A percentile compares a stretch with the other conserved stretches of the same genome.
These are phyloP conservation scores for Skeletonema grethae DNA, from an alignment of 108 stramenopile species.

Conservation along the genomic window DNA sequence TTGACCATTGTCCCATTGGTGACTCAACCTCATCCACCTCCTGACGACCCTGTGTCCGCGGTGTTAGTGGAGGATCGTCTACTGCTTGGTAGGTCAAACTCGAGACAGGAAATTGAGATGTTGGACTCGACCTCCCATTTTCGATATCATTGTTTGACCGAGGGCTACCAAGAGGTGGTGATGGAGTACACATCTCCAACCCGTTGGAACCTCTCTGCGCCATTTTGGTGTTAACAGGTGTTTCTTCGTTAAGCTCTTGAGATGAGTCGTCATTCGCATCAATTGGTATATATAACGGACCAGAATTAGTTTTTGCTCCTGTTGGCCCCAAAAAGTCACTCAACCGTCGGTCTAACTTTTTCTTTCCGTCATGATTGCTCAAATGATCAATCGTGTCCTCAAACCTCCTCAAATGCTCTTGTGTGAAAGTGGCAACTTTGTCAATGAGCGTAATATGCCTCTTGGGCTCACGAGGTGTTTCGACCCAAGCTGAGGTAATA, in stretches of 20 bases:
- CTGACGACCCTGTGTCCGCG: neutral
- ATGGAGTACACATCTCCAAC: conserved; percentile 23
- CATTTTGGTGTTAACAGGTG: conserved; percentile 8
- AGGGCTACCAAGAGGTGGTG: conserved; percentile 38
- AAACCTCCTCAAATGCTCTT: conserved; percentile 55
- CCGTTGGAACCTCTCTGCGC: conserved; percentile 14
- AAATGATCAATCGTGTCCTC: conserved; percentile 54
- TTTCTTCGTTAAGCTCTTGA: conserved; percentile 25
- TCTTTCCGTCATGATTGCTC: conserved; percentile 41
- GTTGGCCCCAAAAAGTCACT: conserved; percentile 36
- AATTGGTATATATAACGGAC: conserved; percentile 7
- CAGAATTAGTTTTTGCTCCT: conserved; percentile 11
- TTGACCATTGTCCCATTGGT: conserved; percentile 61
- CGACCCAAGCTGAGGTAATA: conserved; percentile 29
- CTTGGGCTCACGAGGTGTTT: conserved; percentile 63
- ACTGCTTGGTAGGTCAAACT: neutral
- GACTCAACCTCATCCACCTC: conserved; percentile 20
- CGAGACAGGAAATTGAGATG: conserved; percentile 1
- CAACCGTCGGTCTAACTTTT: conserved; percentile 23
- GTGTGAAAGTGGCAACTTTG: conserved; percentile 61
- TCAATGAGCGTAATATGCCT: conserved; percentile 71
- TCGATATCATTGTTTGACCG: conserved; percentile 1
- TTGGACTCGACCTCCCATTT: conserved; percentile 1
- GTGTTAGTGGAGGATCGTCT: conserved; percentile 13
- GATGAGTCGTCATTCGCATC: conserved; percentile 7